Evolutionary conservation across 352 stramenopile genomes (phyloP), one percentile per base, ranked within the genome.

Genomic region (Globisporangium solare): DNA sequence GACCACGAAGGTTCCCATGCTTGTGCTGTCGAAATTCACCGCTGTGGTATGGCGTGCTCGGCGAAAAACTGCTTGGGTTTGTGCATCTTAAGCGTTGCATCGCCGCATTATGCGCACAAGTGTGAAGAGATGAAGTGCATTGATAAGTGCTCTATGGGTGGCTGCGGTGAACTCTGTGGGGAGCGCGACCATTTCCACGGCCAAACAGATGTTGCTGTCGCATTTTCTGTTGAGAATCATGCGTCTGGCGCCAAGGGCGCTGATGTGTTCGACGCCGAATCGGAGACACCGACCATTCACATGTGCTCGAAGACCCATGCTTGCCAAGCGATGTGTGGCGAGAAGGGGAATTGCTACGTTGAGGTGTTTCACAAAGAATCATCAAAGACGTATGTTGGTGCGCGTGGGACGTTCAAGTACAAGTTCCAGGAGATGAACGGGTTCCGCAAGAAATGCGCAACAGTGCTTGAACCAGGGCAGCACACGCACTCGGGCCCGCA

Each of bases 391-490:
- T 91, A 90, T 54, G 62, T 55, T 0, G 83, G 83, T 2, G 62
- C 59, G 55, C 78, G 83, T 22, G 61, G 73, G 10, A 74, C 56
- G 6, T 89, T 93, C 47, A 66, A 84, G 51, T 91, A 87, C 62
- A 86, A 68, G 6, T 84, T 76, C 42, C 75, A 93, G 60, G 79
- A 90, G 53, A 93, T 93, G 80, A 91, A 91, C 61, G 81, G 80
- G 0, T 67, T 67, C 17, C 75, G 76, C 4, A 88, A 88, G 59
- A 86, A 85, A 42, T 93, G 83, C 45, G 55, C 57, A 0, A 60
- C 61, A 32, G 59, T 65, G 42, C 37, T 91, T 11, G 56, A 48
- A n/a, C 63, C 71, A 0, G 68, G 67, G 17, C 66, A 86, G 45
- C 66, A 70, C 35, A 73, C 66, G 13, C 79, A 89, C 31, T 27